Conservation (phyloP, 352 stramenopile genomes). For the Phytophthora citricola region DNA sequence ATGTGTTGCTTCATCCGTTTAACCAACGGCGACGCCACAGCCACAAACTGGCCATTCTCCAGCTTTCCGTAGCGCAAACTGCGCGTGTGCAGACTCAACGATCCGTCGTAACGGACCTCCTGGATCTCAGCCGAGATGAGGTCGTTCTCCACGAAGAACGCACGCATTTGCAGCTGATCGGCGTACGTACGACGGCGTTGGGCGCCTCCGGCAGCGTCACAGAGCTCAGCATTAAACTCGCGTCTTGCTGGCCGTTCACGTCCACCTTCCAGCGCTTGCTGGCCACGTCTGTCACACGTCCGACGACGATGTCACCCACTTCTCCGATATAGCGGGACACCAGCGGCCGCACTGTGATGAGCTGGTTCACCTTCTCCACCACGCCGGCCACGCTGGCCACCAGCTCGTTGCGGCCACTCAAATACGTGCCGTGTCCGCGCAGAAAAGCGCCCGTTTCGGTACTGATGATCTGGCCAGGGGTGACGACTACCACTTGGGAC, state of each 20-base stretch:
- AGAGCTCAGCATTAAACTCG: constrained; percentile 92
- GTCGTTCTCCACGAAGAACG: constrained; percentile 96
- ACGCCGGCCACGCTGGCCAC: constrained; percentile 94
- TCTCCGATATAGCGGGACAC: constrained; percentile 93
- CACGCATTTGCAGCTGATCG: constrained; percentile 97
- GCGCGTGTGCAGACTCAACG: constrained; percentile 94
- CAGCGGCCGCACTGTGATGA: constrained; percentile 94
- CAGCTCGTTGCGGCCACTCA: constrained; percentile 85
- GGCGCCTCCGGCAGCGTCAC: constrained; percentile 95
- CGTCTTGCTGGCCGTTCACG: constrained; percentile 87
- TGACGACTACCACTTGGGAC: constrained; percentile 70
- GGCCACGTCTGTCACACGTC: constrained; percentile 93
- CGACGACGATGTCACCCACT: constrained; percentile 97
- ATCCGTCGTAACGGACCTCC: constrained; percentile 92
- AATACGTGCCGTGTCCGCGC: constrained; percentile 95
- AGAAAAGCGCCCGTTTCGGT: constrained; percentile 84
- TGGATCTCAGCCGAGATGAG: constrained; percentile 94
- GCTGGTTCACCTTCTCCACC: constrained; percentile 97
- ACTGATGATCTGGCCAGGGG: constrained; percentile 79
- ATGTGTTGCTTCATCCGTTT: constrained; percentile 96
- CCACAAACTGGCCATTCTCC: constrained; percentile 94
- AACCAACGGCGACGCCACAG: constrained; percentile 90
- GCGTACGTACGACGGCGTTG: constrained; percentile 97
- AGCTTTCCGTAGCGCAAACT: constrained; percentile 95
- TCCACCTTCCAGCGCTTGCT: constrained; percentile 97